These are phyloP conservation scores for Lachancea sp. DNA, from an alignment of 805 yeast species.

Conservation along the genomic window DNA sequence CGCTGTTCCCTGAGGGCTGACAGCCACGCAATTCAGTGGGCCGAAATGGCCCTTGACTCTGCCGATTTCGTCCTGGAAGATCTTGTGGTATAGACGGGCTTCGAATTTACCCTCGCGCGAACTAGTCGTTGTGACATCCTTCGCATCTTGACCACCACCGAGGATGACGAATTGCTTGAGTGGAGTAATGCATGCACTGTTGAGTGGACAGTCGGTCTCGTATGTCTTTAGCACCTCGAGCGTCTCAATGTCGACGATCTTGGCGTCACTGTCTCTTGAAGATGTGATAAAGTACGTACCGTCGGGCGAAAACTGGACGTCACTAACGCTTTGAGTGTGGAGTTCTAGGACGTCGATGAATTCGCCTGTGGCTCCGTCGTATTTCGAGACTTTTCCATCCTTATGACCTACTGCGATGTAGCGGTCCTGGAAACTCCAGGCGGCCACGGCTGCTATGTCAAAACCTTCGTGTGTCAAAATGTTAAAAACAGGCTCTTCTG, in stretches of 20 bases:
- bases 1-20: conserved; percentile 88
- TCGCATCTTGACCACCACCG: conserved; percentile 99
- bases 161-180: conserved; percentile 83
- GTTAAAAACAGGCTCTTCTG: conserved; percentile 48
- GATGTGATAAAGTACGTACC: conserved; percentile 85
- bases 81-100: conserved; percentile 91
- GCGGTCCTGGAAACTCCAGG: conserved; percentile 73
- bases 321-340: conserved; percentile 78
- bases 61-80: conserved; percentile 93
- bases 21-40: conserved; percentile 89
- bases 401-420: conserved; percentile 81
- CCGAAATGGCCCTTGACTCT: conserved; percentile 98
- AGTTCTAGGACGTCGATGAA: conserved; percentile 49
- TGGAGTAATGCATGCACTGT: conserved; percentile 92
- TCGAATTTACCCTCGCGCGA: conserved; percentile 93
- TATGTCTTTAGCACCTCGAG: conserved; percentile 66
- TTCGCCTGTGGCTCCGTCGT: conserved; percentile 67
- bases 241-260: conserved; percentile 69
- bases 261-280: conserved; percentile 84
- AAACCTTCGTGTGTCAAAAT: conserved; percentile 56
- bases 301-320: conserved; percentile 84
- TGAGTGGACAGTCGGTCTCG: conserved; percentile 87
- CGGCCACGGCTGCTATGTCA: conserved; percentile 70
- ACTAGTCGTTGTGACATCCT: conserved; percentile 96
- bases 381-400: conserved; percentile 79